A percentile compares a stretch with the other conserved stretches of the same genome.
Evolutionary conservation across 2,329 filamentous ascomycete genomes (phyloP).

Genomic region (Trichoderma koningii): DNA sequence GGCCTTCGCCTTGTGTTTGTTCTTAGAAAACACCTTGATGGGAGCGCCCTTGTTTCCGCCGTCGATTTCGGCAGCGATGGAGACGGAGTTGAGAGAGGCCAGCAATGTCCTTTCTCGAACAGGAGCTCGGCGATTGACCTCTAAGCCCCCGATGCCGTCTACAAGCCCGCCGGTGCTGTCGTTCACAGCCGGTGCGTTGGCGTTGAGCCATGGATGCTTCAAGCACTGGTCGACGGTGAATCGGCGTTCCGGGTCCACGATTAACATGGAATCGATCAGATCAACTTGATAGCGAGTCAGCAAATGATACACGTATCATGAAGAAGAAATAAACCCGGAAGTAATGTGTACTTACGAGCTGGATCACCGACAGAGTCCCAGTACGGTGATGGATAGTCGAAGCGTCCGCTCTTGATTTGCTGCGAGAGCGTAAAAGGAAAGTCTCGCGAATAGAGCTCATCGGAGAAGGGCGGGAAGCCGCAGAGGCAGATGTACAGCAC

Average conservation of each 20-base stretch:
- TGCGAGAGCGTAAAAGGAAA: slow-evolving; percentile 86
- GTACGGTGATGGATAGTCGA: slow-evolving; percentile 95
- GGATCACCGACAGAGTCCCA: slow-evolving; percentile 68
- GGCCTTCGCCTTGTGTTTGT: slow-evolving; percentile 48
- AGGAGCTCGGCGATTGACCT: slow-evolving; percentile 80
- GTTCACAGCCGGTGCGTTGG: slow-evolving; percentile 60
- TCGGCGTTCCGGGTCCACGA: slow-evolving; percentile 79
- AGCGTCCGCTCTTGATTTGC: slow-evolving; percentile 85
- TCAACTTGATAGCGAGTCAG: slow-evolving; percentile 55
- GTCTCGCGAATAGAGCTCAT: slow-evolving; percentile 79
- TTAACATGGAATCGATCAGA: slow-evolving; percentile 92
- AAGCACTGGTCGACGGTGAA: slow-evolving; percentile 91
- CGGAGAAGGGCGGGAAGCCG: slow-evolving; percentile 94
- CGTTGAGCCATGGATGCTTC: slow-evolving; percentile 84
- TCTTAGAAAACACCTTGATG: slow-evolving; percentile 77
- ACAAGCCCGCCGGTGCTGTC: slow-evolving; percentile 94
- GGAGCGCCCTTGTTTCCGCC: slow-evolving; percentile 58
- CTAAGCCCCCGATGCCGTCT: slow-evolving; percentile 77
- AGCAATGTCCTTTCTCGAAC: slow-evolving; percentile 83
- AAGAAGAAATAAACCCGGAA: too few relatives aligned
- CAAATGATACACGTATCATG: not conserved
- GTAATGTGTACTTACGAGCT: slow-evolving; percentile 56
- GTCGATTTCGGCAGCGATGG: slow-evolving; percentile 55
- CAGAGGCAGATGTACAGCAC: slow-evolving; percentile 97
- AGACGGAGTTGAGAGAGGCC: slow-evolving; percentile 75